Evolutionary conservation across 2,329 filamentous ascomycete species (phyloP).

Genomic region (Hirsutella rhossiliensis): DNA sequence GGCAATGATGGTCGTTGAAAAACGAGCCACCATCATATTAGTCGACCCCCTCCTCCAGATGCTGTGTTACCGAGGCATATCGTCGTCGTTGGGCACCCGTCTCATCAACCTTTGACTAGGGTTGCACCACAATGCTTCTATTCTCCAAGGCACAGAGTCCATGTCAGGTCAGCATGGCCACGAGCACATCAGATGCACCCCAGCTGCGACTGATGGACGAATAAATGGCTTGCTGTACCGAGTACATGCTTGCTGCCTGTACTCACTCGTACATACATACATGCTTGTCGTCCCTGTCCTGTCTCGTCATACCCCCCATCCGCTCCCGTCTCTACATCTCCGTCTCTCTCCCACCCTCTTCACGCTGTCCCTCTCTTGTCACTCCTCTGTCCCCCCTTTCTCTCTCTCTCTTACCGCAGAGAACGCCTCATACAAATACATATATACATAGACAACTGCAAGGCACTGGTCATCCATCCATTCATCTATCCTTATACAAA

Average conservation of each 20-base stretch:
- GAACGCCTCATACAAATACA: too few species aligned
- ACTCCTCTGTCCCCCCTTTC: too few species aligned
- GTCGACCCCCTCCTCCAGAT: neutral
- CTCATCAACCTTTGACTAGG: too few species aligned
- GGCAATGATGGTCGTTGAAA: neutral
- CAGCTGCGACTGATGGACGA: slow-evolving; percentile 4
- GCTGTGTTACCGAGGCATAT: slow-evolving; percentile 2
- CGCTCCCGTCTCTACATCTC: neutral
- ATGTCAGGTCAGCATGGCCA: slow-evolving; percentile 1
- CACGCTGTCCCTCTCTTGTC: too few species aligned
- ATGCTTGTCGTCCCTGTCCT: neutral
- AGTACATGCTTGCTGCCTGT: neutral
- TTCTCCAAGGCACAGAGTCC: neutral
- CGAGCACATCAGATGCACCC: slow-evolving; percentile 2
- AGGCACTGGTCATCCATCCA: neutral
- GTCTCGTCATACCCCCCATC: slow-evolving; percentile 2
- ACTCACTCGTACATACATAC: too few species aligned
- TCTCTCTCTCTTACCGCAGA: neutral
- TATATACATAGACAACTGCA: too few species aligned
- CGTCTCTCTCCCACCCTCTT: neutral
- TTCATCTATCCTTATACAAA: neutral
- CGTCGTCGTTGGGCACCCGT: neutral
- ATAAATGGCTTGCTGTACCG: neutral
- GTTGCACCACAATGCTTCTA: too few species aligned
- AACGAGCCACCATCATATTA: neutral